Base-by-base conservation (phyloP, 73 alveolate genomes). In the Symbiodinium pilosum region DNA sequence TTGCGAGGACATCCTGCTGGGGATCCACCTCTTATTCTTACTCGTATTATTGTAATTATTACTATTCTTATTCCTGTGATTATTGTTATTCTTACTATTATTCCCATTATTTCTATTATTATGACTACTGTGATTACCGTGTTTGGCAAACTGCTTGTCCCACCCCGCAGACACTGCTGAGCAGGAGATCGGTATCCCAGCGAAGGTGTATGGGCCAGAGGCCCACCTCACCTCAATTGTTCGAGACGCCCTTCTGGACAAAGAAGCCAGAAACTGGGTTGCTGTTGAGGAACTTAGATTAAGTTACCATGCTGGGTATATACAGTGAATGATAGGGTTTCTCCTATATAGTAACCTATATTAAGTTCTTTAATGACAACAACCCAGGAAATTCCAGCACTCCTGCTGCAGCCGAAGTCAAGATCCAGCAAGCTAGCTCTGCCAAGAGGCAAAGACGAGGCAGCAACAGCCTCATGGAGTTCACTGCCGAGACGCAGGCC, bases 221-320 rank as follows among this genome's bases (percentile, higher is more conserved):
- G 98, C 98, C 42, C 98, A 93, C 68, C 87, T 93, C 92, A 93
- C 98, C 32, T 93, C 98, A 59, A 93, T 93, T 26, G 98, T 93
- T 21, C 98, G 98, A 26, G 98, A 93, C 44, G 98, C 98, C 42
- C 71, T 93, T 20, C 81, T 64, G 81, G 81, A 64, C 38, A 64
- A 64, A n/a, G 81, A 34, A 14, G 59, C 59, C 59, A 47, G 59
- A 14, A 14, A 47, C 21, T n/a, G n/a, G n/a, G n/a, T n/a, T n/a
- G n/a, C n/a, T n/a, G n/a, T n/a, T n/a, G n/a, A n/a, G n/a, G n/a
- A n/a, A n/a, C n/a, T n/a, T n/a, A n/a, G n/a, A n/a, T n/a, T n/a
- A n/a, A n/a, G n/a, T n/a, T n/a, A n/a, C n/a, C n/a, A n/a, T n/a
- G n/a, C n/a, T n/a, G n/a, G n/a, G n/a, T n/a, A n/a, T n/a, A n/a